phyloP scores from a whole-genome alignment of 1,284 basidiomycete species.

The Coniophora puteana region DNA sequence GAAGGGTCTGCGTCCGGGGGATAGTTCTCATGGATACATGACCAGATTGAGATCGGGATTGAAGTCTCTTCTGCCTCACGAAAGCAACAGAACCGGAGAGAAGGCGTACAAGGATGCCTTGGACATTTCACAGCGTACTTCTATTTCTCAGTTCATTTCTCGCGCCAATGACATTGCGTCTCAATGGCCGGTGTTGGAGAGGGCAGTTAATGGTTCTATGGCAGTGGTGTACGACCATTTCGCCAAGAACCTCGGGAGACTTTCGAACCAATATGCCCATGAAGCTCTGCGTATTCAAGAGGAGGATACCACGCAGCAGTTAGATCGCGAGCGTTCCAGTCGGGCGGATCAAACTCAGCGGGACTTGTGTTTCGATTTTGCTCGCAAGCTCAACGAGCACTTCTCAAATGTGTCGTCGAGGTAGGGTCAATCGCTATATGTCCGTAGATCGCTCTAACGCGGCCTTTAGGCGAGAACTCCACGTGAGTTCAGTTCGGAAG shows the following conservation, averaged over 20 bases:
- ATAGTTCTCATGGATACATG: no score
- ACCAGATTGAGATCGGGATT: no score
- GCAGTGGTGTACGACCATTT: slow-evolving; percentile 21
- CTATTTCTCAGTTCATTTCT: slow-evolving; percentile 15
- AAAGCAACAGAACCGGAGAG: no score
- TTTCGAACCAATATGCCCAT: slow-evolving; percentile 13
- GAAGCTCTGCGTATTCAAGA: slow-evolving; percentile 19
- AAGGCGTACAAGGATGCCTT: no score
- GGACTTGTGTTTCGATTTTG: slow-evolving; percentile 6
- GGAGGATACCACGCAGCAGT: slow-evolving; percentile 16
- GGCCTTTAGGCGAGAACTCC: no score
- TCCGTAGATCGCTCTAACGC: no score
- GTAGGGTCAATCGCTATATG: no score
- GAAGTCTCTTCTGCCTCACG: no score
- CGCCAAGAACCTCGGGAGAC: slow-evolving; percentile 14
- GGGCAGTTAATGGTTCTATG: slow-evolving; percentile 19
- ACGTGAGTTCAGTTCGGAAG: no score
- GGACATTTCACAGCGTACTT: no score
- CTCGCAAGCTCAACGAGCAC: slow-evolving; percentile 7
- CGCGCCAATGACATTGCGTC: slow-evolving; percentile 11
- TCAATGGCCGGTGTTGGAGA: slow-evolving; percentile 14
- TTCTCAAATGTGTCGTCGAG: no score
- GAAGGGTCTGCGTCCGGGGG: no score
- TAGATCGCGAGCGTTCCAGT: slow-evolving; percentile 15
- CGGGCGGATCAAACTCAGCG: slow-evolving; percentile 8